A percentile compares a stretch with the other conserved stretches of the same genome.
Evolutionary conservation across 2,329 filamentous ascomycete genomes (phyloP).

Genomic region (Chrysoporthe austroafricana): DNA sequence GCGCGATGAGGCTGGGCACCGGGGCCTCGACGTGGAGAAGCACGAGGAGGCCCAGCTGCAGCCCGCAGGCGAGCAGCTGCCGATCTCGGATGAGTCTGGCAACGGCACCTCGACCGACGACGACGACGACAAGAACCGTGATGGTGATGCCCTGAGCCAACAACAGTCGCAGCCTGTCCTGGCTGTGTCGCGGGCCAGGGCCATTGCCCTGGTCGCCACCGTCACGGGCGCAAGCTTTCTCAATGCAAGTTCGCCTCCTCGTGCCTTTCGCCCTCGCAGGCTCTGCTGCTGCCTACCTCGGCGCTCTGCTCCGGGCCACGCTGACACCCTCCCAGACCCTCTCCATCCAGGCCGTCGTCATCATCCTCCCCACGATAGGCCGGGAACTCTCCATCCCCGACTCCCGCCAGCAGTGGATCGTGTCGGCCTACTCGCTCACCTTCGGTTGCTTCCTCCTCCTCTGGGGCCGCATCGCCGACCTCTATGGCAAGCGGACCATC

Average conservation of each 20-base stretch:
- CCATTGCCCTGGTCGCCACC: constrained; percentile 58
- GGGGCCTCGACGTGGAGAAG: neutral
- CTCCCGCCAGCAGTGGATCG: constrained; percentile 65
- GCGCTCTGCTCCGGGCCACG: neutral
- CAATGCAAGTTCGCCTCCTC: constrained; percentile 46
- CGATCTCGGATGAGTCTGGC: constrained; percentile 21
- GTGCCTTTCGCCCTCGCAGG: neutral
- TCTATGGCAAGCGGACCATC: constrained; percentile 67
- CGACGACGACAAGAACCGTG: neutral
- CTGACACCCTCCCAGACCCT: constrained; percentile 49
- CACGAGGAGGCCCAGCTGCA: neutral
- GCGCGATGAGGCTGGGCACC: neutral
- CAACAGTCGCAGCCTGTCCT: neutral
- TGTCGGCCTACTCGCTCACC: constrained; percentile 67
- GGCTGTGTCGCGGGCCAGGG: constrained; percentile 52
- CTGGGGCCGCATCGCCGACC: constrained; percentile 69
- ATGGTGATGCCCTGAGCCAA: neutral
- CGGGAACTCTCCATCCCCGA: constrained; percentile 59
- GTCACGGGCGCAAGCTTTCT: constrained; percentile 60
- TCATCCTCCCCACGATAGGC: constrained; percentile 66
- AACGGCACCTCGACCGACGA: neutral
- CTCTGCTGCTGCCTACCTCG: no score
- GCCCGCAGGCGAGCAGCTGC: neutral
- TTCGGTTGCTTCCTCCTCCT: constrained; percentile 71
- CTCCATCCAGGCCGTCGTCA: constrained; percentile 62